These are phyloP conservation scores for Sechiopsis laciniata DNA, from an alignment of 306 rosid genomes.

Conservation along the genomic window DNA sequence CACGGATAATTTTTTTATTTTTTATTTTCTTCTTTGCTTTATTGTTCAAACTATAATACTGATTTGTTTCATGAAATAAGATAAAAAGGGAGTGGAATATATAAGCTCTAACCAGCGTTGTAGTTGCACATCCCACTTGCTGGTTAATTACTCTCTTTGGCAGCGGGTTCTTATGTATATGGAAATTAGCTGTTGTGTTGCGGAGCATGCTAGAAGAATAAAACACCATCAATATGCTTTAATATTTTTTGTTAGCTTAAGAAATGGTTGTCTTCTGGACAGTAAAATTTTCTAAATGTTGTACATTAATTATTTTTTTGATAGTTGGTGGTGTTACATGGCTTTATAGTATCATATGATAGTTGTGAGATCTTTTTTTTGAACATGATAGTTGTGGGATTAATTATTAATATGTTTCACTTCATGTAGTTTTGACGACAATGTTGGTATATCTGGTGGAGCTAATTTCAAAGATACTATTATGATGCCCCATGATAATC, in stretches of 20 bases:
- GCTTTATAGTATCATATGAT: background rate
- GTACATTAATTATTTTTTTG: too few species aligned
- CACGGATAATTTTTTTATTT: too few species aligned
- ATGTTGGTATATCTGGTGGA: constrained; percentile 60
- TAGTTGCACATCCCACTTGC: too few species aligned
- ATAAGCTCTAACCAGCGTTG: too few species aligned
- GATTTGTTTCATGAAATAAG: background rate
- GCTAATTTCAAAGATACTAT: constrained; percentile 42
- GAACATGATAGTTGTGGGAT: background rate
- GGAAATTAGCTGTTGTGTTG: too few species aligned
- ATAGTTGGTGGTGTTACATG: background rate
- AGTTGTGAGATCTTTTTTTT: constrained; percentile 4
- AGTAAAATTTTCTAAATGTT: too few species aligned
- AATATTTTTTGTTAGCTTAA: too few species aligned
- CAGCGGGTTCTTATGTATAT: too few species aligned
- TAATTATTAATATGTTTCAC: constrained; percentile 3
- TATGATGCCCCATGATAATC: constrained; percentile 48
- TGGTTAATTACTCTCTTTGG: too few species aligned
- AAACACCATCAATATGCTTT: background rate
- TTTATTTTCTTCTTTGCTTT: background rate
- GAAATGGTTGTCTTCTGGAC: too few species aligned
- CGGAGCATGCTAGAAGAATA: background rate
- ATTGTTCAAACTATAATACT: background rate
- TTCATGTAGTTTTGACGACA: constrained; percentile 54
- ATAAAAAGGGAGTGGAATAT: background rate